A percentile compares a stretch with the other conserved stretches of the same genome.
These are phyloP conservation scores for Fusarium subtropicale DNA, from an alignment of 2,329 filamentous ascomycete genomes.

Conservation along the genomic window DNA sequence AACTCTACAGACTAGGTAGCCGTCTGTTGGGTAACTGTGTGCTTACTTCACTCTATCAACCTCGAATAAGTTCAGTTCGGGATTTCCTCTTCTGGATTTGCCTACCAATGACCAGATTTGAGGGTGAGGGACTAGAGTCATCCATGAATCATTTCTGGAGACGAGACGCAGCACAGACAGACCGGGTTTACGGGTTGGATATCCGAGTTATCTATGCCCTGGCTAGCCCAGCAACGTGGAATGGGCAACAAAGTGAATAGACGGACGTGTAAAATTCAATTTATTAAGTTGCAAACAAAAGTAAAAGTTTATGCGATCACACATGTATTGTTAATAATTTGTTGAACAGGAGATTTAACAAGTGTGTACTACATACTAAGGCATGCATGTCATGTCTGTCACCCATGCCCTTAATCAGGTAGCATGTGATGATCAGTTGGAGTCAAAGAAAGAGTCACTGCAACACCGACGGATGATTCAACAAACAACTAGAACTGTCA, in stretches of 20 bases:
- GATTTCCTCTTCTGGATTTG: not conserved
- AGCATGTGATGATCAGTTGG: not conserved
- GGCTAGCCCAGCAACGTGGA: slow-evolving; percentile 12
- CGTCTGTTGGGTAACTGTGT: not conserved
- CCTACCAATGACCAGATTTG: not conserved
- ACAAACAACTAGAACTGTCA: not conserved
- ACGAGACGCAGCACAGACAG: slow-evolving; percentile 23
- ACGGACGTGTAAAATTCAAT: not conserved
- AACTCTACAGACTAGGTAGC: not conserved
- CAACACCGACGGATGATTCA: not conserved
- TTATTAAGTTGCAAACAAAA: not conserved
- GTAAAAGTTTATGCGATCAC: not conserved
- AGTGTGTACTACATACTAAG: not conserved
- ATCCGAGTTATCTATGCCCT: slow-evolving; percentile 20
- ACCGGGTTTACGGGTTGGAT: slow-evolving; percentile 23
- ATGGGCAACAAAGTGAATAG: not conserved
- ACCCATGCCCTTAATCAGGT: not conserved
- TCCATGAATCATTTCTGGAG: slow-evolving; percentile 16
- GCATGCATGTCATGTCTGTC: not conserved
- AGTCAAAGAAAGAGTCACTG: not conserved
- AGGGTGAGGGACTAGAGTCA: slow-evolving; percentile 13
- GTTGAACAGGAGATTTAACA: not conserved
- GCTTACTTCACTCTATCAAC: not conserved
- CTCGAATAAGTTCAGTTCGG: not conserved
- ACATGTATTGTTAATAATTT: not conserved